Base-by-base conservation (phyloP, 257 asterid genomes). In the Verbena officinalis region DNA sequence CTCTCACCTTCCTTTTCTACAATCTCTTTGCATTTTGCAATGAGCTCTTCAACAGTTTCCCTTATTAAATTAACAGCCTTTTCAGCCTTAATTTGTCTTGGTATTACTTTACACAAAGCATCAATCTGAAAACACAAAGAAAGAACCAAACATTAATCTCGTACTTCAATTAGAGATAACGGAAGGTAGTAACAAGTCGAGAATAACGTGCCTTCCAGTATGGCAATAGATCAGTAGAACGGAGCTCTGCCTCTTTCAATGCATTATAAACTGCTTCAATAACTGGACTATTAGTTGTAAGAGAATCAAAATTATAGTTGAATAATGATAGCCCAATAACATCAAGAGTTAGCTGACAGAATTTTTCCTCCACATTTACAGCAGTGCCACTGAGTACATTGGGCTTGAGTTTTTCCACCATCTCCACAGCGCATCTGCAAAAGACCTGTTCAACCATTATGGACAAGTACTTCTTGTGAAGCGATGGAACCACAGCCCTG, bases 401-500 rank as follows among this genome's bases (percentile, higher is more conserved):
- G 38, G 85, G 69, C 60, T 77, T 84, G 58, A 93, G 90, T 68
- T 85, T 86, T 80, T 86, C 95, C 42, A 90, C 96, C 80, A 93
- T 71, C 75, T 78, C 84, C 84, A 84, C 89, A 53, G 97, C 97
- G 70, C 96, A 93, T 84, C 85, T 87, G 86, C 90, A 86, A 77
- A 93, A 93, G 77, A 90, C 95, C 84, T 95, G 79, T 67, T 93
- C 99, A 65, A 90, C 97, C 38, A 93, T 88, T 83, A 93, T 78
- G 19, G 99, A 90, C 87, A 93, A 84, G 90, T 89, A 93, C 82
- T 84, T 90, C 95, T 84, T 93, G 96, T 93, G 99, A 83, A 93
- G 99, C 21, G 97, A 93, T 63, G 99, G 99, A 75, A 87, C 96
- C 85, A 93, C 97, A 48, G 99, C 96, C 78, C 97, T 82, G 76